Evolutionary conservation across 2,329 filamentous ascomycete species (phyloP).

Genomic region (Alternaria solani): DNA sequence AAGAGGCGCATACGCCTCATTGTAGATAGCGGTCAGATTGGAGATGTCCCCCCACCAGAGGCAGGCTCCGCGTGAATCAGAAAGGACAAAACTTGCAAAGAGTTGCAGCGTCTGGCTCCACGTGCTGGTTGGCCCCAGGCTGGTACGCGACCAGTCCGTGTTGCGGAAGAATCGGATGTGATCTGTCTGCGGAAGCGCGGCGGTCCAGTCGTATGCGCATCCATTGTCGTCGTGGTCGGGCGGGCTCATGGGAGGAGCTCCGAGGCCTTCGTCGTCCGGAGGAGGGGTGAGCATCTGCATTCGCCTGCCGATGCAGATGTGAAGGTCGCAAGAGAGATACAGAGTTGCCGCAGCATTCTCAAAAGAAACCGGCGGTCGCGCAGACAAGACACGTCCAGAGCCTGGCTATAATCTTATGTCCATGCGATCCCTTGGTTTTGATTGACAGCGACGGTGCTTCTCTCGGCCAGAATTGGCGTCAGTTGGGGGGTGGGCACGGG

Average conservation of each 20-base stretch:
- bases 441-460: constrained; percentile 9
- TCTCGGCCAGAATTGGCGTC: constrained; percentile 41
- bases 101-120: constrained; percentile 42
- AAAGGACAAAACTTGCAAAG: constrained; percentile 42
- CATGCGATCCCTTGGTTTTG: constrained; percentile 2
- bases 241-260: constrained; percentile 5
- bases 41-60: constrained; percentile 43
- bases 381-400: background rate
- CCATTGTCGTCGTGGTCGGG: background rate
- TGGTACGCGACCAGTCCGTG: constrained; percentile 37
- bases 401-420: background rate
- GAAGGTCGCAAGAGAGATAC: constrained; percentile 6
- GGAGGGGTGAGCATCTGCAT: constrained; percentile 26
- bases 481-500: constrained; percentile 31
- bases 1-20: constrained; percentile 41
- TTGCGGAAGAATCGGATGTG: constrained; percentile 46
- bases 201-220: constrained; percentile 38
- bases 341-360: constrained; percentile 8
- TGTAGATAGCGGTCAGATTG: constrained; percentile 46
- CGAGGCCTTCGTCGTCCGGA: constrained; percentile 22
- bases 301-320: constrained; percentile 1
- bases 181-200: constrained; percentile 37
- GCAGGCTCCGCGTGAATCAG: constrained; percentile 43
- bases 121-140: constrained; percentile 34
- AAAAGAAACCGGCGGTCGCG: background rate